These are phyloP conservation scores for Ogataea chonburiensis DNA, from an alignment of 805 yeast species.

Conservation along the genomic window DNA sequence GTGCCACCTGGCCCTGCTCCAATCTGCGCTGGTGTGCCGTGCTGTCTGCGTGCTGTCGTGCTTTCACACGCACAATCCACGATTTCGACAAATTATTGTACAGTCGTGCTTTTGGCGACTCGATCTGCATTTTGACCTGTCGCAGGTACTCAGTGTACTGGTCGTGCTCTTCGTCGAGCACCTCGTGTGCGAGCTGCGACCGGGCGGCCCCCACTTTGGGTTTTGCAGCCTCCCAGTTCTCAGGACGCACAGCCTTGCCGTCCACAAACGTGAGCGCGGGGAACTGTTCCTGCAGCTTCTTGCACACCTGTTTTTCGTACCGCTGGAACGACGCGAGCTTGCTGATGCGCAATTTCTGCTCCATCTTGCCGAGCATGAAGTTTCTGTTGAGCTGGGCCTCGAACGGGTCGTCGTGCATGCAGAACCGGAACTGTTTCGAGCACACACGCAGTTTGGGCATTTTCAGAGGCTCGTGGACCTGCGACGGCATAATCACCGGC, in stretches of 20 bases:
- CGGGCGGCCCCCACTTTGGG: not conserved
- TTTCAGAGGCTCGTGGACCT: conserved; percentile 38
- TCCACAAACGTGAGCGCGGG: conserved; percentile 21
- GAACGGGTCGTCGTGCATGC: conserved; percentile 87
- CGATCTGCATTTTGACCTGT: conserved; percentile 26
- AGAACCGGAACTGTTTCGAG: conserved; percentile 55
- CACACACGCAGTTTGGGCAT: conserved; percentile 59
- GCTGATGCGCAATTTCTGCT: conserved; percentile 59
- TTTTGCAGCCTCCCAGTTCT: not conserved
- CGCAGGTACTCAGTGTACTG: conserved; percentile 24
- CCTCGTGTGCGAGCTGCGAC: conserved; percentile 25
- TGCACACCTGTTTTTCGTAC: conserved; percentile 20
- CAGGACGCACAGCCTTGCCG: conserved; percentile 19
- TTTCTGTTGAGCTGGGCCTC: conserved; percentile 69
- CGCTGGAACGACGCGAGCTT: conserved; percentile 35
- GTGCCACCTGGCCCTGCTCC: conserved; percentile 15
- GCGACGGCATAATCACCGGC: conserved; percentile 30
- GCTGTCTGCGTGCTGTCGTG: conserved; percentile 9
- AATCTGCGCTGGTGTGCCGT: conserved; percentile 5
- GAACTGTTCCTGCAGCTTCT: conserved; percentile 36
- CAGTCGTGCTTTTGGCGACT: conserved; percentile 29
- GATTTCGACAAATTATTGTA: conserved; percentile 31
- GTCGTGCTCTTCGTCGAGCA: conserved; percentile 19
- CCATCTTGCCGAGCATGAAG: conserved; percentile 63
- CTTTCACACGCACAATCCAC: conserved; percentile 30